Conservation (phyloP, 1,284 basidiomycete species). For the Cryptococcus maquisensis region DNA sequence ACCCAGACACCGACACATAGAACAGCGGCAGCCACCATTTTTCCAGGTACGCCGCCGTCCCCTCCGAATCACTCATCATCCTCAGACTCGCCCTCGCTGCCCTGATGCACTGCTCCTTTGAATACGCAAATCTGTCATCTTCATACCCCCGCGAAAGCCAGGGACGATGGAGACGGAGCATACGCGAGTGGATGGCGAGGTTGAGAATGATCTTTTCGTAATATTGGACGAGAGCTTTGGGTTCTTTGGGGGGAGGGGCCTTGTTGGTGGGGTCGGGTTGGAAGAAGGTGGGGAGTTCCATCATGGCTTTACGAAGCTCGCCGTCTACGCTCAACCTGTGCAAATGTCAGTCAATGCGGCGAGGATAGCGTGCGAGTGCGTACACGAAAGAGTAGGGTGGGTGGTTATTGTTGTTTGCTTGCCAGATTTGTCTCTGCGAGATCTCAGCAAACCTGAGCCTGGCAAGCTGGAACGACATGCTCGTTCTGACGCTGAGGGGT, state of each 20-base stretch:
- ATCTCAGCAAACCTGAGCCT: conserved; percentile 48
- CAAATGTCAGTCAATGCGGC: neutral
- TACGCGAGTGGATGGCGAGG: conserved; percentile 47
- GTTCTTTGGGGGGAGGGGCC: conserved; percentile 27
- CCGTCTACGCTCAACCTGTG: conserved; percentile 32
- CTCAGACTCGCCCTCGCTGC: conserved; percentile 48
- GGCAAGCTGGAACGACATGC: conserved; percentile 50
- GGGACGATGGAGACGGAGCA: conserved; percentile 47
- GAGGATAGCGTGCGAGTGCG: conserved; percentile 5
- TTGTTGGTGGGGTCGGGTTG: conserved; percentile 33
- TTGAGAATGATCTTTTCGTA: conserved; percentile 50
- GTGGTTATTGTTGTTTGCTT: conserved; percentile 47
- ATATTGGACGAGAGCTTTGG: conserved; percentile 43
- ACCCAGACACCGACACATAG: conserved; percentile 46
- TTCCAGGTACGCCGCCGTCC: conserved; percentile 46
- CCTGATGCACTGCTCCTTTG: conserved; percentile 49
- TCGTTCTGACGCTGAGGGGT: conserved; percentile 44
- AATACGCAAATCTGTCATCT: conserved; percentile 48
- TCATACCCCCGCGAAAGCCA: conserved; percentile 46
- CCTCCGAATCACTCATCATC: conserved; percentile 44
- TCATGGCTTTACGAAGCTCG: conserved; percentile 47
- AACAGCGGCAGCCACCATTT: conserved; percentile 47
- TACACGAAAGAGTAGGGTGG: conserved; percentile 49
- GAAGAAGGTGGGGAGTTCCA: conserved; percentile 48
- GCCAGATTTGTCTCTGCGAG: conserved; percentile 49